Percentiles rank a stretch among this genome's conserved stretches.
Conservation (phyloP, 2,329 filamentous ascomycete genomes). For the Alternaria arborescens region DNA sequence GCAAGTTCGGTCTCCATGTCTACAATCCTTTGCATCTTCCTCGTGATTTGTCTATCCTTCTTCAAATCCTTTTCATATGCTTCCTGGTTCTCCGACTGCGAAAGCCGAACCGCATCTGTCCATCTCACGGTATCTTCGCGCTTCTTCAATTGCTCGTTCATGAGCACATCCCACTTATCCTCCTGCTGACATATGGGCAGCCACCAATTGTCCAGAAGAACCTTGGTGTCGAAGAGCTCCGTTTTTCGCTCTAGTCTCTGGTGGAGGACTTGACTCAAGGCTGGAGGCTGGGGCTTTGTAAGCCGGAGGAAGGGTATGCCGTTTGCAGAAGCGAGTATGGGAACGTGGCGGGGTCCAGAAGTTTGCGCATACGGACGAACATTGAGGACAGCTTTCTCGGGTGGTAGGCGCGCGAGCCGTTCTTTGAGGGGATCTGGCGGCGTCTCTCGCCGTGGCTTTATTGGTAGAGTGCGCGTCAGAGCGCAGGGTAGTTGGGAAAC, state of each 20-base stretch:
- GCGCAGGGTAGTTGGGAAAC: conserved; percentile 54
- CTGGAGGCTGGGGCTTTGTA: conserved; percentile 69
- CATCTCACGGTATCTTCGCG: conserved; percentile 36
- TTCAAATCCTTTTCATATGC: conserved; percentile 29
- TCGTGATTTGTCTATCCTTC: conserved; percentile 46
- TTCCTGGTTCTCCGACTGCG: conserved; percentile 23
- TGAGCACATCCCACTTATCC: conserved; percentile 59
- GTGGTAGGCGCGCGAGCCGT: conserved; percentile 47
- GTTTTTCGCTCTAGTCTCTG: conserved; percentile 60
- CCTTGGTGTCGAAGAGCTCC: conserved; percentile 50
- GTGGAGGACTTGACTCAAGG: conserved; percentile 66
- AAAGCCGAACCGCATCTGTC: conserved; percentile 37
- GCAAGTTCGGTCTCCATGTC: conserved; percentile 58
- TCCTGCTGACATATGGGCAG: conserved; percentile 53
- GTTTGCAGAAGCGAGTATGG: conserved; percentile 64
- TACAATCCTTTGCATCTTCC: conserved; percentile 58
- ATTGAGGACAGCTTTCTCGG: conserved; percentile 55
- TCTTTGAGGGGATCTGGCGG: conserved; percentile 27
- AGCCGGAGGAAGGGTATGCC: conserved; percentile 72
- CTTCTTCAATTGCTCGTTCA: conserved; percentile 32
- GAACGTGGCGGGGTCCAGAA: conserved; percentile 65
- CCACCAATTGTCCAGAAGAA: conserved; percentile 55
- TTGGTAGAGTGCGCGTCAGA: conserved; percentile 32
- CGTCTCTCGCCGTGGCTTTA: conserved; percentile 5
- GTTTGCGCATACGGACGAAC: conserved; percentile 61